Evolutionary conservation across 345 rosid species (phyloP), one percentile per base, ranked within the genome.

Genomic region (Bruguiera parviflora): DNA sequence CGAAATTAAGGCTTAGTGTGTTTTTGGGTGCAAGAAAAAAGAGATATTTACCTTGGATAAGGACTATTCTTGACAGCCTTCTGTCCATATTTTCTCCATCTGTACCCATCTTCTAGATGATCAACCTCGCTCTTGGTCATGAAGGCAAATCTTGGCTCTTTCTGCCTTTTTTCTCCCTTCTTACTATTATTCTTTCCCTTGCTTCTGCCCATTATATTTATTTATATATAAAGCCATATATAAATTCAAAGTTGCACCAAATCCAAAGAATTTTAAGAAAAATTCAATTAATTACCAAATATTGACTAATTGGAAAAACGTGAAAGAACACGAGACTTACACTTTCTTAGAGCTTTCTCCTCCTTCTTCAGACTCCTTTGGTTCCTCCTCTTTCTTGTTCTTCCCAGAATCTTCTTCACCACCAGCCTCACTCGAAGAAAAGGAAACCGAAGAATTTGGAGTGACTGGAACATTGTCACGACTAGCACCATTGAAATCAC

Each of bases 31-130:
- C 65, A 52, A 66, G 74, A 70, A 51, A 32, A 2, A n/a, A n/a
- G 61, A 27, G 58, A 5, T 15, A 25, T 28, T 13, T 66, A 77
- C 80, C 80, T 72, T 57, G 80, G 80, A 68, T 72, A 77, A 72
- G 80, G 80, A 61, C 80, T 77, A 64, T 77, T 77, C 73, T 77
- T 77, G n/a, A 77, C 80, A 55, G 80, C 80, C 58, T 77, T 77
- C 63, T 77, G 80, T 2, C 80, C 80, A 58, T 77, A 77, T 61
- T 77, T 77, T 53, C 80, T 77, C 80, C 80, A 77, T 52, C 80
- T 64, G 31, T 77, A 77, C 6, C 80, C 80, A 63, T 77, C 80
- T 51, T 77, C 80, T 19, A 72, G 80, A 68, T 77, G 77, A 72
- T 77, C 80, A 29, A 77, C 76, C 63, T 77, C 80, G 53, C 77